These are phyloP conservation scores for Penicillium soppii DNA, from an alignment of 495 filamentous ascomycete genomes.

Conservation along the genomic window DNA sequence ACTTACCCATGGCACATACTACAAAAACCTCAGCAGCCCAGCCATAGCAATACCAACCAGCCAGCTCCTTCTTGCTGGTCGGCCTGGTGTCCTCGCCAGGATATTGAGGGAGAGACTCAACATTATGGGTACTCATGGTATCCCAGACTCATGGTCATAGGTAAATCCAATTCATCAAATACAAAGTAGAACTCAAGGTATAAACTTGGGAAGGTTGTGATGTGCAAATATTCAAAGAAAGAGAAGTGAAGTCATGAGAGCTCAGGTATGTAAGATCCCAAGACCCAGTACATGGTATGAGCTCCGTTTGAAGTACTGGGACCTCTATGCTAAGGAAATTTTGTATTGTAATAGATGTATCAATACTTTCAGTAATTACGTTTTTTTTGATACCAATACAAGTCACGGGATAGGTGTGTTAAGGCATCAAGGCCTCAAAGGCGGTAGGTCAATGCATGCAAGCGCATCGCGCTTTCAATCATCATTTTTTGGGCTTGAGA, in stretches of 20 bases:
- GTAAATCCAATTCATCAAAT: neutral
- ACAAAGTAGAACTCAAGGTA: no score
- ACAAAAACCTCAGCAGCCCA: constrained; percentile 98
- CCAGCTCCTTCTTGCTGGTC: constrained; percentile 83
- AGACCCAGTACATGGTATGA: neutral
- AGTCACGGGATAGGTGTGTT: no score
- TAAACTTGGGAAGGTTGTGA: neutral
- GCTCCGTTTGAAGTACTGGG: neutral
- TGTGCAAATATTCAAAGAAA: neutral
- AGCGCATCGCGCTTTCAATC: constrained; percentile 33
- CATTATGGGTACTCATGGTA: constrained; percentile 24
- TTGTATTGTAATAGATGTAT: neutral
- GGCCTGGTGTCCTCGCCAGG: constrained; percentile 81
- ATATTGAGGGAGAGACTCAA: constrained; percentile 49
- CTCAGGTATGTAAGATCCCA: neutral
- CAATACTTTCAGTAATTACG: neutral
- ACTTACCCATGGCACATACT: constrained; percentile 79
- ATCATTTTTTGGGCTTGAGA: constrained; percentile 3
- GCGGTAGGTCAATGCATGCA: constrained; percentile 18
- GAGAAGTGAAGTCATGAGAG: constrained; percentile 2
- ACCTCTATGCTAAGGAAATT: neutral
- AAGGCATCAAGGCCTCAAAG: constrained; percentile 25
- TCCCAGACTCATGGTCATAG: neutral
- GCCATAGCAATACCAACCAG: constrained; percentile 93
- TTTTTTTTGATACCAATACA: constrained; percentile 1